These are phyloP conservation scores for Dothistroma septosporum DNA, from an alignment of 2,329 filamentous ascomycete species.

Conservation along the genomic window DNA sequence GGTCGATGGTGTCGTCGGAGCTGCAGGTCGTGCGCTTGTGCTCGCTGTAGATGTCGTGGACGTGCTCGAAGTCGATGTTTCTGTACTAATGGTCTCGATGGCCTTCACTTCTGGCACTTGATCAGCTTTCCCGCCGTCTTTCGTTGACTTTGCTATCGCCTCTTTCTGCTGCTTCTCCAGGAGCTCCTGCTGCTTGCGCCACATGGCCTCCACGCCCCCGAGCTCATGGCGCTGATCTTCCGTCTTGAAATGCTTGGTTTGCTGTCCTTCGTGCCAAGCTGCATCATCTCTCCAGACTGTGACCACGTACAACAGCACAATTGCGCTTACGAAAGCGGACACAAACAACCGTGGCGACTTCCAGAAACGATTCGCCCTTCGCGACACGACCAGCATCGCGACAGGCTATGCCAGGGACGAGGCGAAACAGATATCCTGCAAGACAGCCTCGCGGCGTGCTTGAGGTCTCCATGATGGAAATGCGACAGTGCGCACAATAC, in stretches of 20 bases:
- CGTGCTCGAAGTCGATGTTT: background rate
- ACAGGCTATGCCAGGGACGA: background rate
- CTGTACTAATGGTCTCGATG: background rate
- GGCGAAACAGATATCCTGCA: background rate
- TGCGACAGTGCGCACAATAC: background rate
- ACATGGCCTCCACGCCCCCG: background rate
- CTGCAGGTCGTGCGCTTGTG: background rate
- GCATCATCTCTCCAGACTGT: background rate
- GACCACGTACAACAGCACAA: constrained; percentile 1
- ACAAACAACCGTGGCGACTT: background rate
- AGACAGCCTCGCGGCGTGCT: background rate
- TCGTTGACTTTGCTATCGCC: background rate
- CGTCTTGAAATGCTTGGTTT: background rate
- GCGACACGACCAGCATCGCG: constrained; percentile 1
- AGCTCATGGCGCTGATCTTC: background rate
- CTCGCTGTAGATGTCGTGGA: background rate
- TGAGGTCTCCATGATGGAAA: background rate
- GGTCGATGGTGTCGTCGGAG: background rate
- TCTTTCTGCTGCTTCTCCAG: constrained; percentile 1
- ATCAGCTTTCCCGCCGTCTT: background rate
- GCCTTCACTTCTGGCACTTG: background rate
- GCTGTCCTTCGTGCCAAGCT: background rate
- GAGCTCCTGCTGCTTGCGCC: background rate
- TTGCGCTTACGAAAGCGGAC: background rate
- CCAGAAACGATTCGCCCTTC: background rate